Percentiles rank a stretch among this genome's conserved stretches.
phyloP scores from a whole-genome alignment of 169 alveolate species.

The Plasmodium gaboni region DNA sequence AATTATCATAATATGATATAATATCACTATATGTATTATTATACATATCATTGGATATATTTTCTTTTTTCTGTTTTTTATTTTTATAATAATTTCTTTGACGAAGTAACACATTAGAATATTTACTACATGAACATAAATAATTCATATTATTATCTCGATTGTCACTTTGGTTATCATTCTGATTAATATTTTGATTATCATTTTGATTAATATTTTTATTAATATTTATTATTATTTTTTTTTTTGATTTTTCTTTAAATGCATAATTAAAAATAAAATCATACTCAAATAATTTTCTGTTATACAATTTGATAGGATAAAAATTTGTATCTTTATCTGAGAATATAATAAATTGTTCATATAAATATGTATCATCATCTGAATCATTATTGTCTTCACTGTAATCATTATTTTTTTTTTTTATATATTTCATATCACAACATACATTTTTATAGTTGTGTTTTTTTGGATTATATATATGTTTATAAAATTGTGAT shows the following conservation, averaged over 20 bases:
- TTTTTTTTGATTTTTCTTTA: background rate
- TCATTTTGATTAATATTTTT: background rate
- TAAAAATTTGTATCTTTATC: background rate
- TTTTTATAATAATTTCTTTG: too few relatives aligned
- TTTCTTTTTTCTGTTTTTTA: too few relatives aligned
- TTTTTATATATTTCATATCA: background rate
- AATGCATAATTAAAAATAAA: background rate
- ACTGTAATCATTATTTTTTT: too few relatives aligned
- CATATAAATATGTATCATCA: too few relatives aligned
- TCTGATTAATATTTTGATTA: background rate
- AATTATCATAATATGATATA: constrained; percentile 11
- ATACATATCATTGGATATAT: background rate
- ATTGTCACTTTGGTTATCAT: too few relatives aligned
- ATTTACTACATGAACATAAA: too few relatives aligned
- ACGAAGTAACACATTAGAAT: too few relatives aligned
- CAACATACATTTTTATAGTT: constrained; percentile 6
- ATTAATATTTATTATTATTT: background rate
- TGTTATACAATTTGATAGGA: constrained; percentile 33
- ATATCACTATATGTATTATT: background rate
- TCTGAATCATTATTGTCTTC: too few relatives aligned
- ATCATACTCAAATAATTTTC: constrained; percentile 52
- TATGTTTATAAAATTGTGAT: background rate
- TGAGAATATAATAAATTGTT: background rate
- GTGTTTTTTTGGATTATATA: constrained; percentile 6
- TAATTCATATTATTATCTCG: too few relatives aligned